phyloP scores from a whole-genome alignment of 768 basidiomycete species.

The Pleurotus djamor region DNA sequence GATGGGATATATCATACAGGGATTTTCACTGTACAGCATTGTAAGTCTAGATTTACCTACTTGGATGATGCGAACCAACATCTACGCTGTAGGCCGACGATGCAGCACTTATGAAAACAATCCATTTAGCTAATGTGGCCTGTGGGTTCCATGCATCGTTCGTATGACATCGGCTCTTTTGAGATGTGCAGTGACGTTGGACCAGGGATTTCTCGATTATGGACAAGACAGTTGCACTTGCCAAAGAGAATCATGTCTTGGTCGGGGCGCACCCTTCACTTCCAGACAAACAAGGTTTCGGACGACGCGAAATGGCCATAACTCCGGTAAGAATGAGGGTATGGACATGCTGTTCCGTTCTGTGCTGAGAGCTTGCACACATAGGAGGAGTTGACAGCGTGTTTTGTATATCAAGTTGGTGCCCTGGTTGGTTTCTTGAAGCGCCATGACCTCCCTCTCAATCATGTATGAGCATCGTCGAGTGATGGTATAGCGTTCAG shows the following conservation, averaged over 20 bases:
- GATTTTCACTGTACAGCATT: conserved; percentile 47
- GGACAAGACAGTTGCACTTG: conserved; percentile 57
- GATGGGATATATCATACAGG: conserved; percentile 32
- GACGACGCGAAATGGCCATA: conserved; percentile 62
- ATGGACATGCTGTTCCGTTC: background rate
- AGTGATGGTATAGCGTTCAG: background rate
- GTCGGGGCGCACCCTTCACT: conserved; percentile 72
- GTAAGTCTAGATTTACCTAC: conserved; percentile 19
- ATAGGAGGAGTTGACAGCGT: conserved; percentile 53
- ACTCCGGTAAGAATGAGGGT: conserved; percentile 39
- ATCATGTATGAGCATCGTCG: conserved; percentile 39
- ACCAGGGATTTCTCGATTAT: conserved; percentile 64
- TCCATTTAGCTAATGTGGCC: conserved; percentile 61
- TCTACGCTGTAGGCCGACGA: conserved; percentile 40
- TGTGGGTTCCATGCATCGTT: conserved; percentile 72
- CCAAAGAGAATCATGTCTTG: conserved; percentile 51
- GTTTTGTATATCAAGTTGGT: conserved; percentile 67
- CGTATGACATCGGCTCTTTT: conserved; percentile 1
- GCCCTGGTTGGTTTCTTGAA: conserved; percentile 60
- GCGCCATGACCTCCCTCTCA: conserved; percentile 44
- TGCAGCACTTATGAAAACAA: conserved; percentile 49
- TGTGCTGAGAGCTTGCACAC: background rate
- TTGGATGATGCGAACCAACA: background rate
- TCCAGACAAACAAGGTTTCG: conserved; percentile 65
- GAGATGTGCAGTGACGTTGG: background rate